Conservation (phyloP, 176 grass and related monocot genomes). For the Aegilops speltoides region DNA sequence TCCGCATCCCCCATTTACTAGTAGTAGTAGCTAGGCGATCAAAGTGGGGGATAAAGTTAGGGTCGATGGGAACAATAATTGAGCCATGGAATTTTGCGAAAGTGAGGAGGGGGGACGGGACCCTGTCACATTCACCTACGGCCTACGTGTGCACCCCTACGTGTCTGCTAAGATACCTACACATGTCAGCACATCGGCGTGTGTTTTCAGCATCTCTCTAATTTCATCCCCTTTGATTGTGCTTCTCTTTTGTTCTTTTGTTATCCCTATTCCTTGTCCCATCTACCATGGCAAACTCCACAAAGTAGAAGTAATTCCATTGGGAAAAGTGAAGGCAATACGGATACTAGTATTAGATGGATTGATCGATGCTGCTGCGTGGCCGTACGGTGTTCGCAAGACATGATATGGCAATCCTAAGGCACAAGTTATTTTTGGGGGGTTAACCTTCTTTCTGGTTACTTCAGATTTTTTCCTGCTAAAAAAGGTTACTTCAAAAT, state of each 20-base stretch:
- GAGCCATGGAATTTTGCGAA: not conserved
- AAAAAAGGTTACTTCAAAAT: too few relatives aligned
- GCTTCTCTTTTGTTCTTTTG: not conserved
- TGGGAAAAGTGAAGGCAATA: too few relatives aligned
- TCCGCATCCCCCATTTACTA: not conserved
- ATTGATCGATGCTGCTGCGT: too few relatives aligned
- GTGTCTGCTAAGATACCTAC: not conserved
- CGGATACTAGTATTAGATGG: too few relatives aligned
- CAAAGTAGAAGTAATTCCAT: too few relatives aligned
- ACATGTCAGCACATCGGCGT: not conserved
- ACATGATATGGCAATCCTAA: too few relatives aligned
- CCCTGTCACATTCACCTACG: not conserved
- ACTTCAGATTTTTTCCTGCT: too few relatives aligned
- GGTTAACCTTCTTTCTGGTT: too few relatives aligned
- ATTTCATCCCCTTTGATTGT: not conserved
- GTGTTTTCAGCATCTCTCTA: not conserved
- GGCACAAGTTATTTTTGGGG: too few relatives aligned
- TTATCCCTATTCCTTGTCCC: not conserved
- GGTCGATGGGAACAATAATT: slow-evolving; percentile 42
- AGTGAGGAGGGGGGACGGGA: not conserved
- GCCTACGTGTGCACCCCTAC: not conserved
- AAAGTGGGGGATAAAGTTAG: not conserved
- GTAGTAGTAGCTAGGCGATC: not conserved
- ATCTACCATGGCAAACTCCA: too few relatives aligned
- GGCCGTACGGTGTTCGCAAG: too few relatives aligned